Percentiles rank a stretch among this genome's conserved stretches.
phyloP scores from a whole-genome alignment of 768 basidiomycete genomes.

The Termitomyces sp. region DNA sequence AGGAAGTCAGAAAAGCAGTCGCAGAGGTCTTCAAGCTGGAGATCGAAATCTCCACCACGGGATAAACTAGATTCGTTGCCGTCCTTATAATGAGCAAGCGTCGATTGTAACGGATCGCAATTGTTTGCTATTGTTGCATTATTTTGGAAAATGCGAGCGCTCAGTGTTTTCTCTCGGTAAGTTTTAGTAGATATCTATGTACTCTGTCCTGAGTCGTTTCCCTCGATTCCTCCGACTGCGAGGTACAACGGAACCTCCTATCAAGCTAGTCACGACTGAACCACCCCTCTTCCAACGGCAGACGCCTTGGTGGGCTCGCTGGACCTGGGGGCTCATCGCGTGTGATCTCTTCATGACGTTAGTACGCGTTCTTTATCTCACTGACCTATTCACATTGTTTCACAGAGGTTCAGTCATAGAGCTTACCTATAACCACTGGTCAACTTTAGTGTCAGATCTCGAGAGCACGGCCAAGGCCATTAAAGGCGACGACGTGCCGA shows the following conservation, averaged over 20 bases:
- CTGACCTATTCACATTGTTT: neutral
- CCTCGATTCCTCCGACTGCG: slow-evolving; percentile 12
- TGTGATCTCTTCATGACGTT: slow-evolving; percentile 31
- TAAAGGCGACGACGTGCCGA: slow-evolving; percentile 10
- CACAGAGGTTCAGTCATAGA: slow-evolving; percentile 29
- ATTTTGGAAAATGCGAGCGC: neutral
- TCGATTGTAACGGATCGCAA: neutral
- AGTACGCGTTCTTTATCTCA: slow-evolving; percentile 6
- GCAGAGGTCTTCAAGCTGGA: neutral
- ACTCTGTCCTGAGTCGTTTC: slow-evolving; percentile 12
- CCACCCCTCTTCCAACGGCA: slow-evolving; percentile 26
- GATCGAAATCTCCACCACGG: no score
- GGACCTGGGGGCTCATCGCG: slow-evolving; percentile 26
- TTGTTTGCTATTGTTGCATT: slow-evolving; percentile 9
- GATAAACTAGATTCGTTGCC: no score
- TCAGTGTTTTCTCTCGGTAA: neutral
- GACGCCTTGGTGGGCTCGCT: slow-evolving; percentile 30
- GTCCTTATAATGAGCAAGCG: no score
- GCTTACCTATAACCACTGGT: slow-evolving; percentile 33
- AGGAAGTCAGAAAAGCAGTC: slow-evolving; percentile 9
- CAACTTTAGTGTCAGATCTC: slow-evolving; percentile 21
- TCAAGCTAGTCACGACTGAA: slow-evolving; percentile 8
- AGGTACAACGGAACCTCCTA: slow-evolving; percentile 4
- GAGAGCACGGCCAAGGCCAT: slow-evolving; percentile 19
- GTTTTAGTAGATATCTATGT: slow-evolving; percentile 3